Evolutionary conservation across 2,329 filamentous ascomycete genomes (phyloP).

Genomic region (Colletotrichum falcatum): DNA sequence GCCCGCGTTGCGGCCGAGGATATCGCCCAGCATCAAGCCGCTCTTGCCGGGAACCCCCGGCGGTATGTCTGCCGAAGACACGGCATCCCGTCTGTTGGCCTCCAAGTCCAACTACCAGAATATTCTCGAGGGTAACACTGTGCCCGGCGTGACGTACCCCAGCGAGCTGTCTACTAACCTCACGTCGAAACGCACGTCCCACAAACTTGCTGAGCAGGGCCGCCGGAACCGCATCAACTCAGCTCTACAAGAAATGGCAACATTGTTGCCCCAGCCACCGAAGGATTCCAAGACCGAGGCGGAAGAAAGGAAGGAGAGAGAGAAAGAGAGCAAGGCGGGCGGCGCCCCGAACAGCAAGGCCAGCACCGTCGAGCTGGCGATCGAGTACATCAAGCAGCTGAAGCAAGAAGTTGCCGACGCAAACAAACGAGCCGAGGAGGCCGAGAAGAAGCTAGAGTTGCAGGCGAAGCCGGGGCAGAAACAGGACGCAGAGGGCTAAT

Average conservation of each 20-base stretch:
- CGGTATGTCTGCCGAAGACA: conserved; percentile 66
- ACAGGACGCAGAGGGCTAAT: conserved; percentile 1
- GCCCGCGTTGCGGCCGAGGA: conserved; percentile 86
- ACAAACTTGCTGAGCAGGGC: conserved; percentile 98
- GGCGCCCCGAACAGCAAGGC: conserved; percentile 87
- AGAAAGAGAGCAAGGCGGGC: conserved; percentile 52
- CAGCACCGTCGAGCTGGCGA: conserved; percentile 96
- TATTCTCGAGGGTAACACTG: conserved; percentile 90
- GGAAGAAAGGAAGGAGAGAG: conserved; percentile 61
- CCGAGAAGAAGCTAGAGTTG: conserved; percentile 69
- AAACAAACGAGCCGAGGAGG: conserved; percentile 71
- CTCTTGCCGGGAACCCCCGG: conserved; percentile 74
- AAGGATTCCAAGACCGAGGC: conserved; percentile 57
- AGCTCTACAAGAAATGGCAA: conserved; percentile 90
- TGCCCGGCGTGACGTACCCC: conserved; percentile 91
- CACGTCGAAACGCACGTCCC: conserved; percentile 95
- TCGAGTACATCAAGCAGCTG: conserved; percentile 91
- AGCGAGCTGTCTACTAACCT: conserved; percentile 92
- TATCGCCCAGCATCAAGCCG: conserved; percentile 95
- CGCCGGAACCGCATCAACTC: conserved; percentile 95
- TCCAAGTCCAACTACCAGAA: conserved; percentile 99
- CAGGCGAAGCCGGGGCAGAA: conserved; percentile 2
- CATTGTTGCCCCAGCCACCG: conserved; percentile 76
- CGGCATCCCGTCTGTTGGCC: conserved; percentile 80
- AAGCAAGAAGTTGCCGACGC: conserved; percentile 78